Percentiles rank a stretch among this genome's conserved stretches.
These are phyloP conservation scores for Graphilbum ipis-grandicollis DNA, from an alignment of 2,329 filamentous ascomycete species.

Conservation along the genomic window DNA sequence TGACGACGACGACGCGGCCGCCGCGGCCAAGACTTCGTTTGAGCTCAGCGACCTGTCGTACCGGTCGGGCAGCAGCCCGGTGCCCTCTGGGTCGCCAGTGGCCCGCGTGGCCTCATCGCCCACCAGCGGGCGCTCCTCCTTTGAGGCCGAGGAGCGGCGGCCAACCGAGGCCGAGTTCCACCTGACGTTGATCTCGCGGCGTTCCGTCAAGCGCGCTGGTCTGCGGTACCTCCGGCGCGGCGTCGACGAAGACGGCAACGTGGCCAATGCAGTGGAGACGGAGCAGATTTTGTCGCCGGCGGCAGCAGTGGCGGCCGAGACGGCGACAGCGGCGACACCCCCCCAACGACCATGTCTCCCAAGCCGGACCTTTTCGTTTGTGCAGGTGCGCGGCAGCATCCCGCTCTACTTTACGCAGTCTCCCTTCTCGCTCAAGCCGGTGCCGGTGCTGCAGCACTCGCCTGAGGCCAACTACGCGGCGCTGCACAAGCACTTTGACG, in stretches of 20 bases:
- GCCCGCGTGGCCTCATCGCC: not conserved
- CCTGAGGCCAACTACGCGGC: conserved; percentile 61
- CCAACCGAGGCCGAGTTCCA: conserved; percentile 44
- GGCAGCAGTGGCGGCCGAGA: not conserved
- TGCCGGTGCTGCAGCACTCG: conserved; percentile 68
- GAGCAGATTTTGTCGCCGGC: conserved; percentile 71
- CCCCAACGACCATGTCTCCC: conserved; percentile 10
- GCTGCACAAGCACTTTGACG: conserved; percentile 62
- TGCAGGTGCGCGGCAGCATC: conserved; percentile 81
- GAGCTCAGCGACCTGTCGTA: conserved; percentile 19
- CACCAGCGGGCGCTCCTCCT: conserved; percentile 3
- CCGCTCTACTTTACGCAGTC: conserved; percentile 91
- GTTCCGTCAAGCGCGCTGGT: conserved; percentile 73
- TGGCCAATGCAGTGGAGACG: conserved; percentile 85
- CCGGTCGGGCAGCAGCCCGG: conserved; percentile 1
- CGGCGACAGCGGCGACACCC: too few relatives aligned
- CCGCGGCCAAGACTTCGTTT: conserved; percentile 22
- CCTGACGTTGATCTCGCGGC: conserved; percentile 80
- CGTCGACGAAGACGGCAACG: conserved; percentile 73
- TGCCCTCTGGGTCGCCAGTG: not conserved
- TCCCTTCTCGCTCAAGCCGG: conserved; percentile 81
- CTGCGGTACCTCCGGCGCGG: conserved; percentile 80
- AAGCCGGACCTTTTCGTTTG: conserved; percentile 58
- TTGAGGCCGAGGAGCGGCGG: conserved; percentile 18
- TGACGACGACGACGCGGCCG: conserved; percentile 23